Evolutionary conservation across 768 basidiomycete species (phyloP), one percentile per base, ranked within the genome.

Genomic region (Kwoniella botswanensis): DNA sequence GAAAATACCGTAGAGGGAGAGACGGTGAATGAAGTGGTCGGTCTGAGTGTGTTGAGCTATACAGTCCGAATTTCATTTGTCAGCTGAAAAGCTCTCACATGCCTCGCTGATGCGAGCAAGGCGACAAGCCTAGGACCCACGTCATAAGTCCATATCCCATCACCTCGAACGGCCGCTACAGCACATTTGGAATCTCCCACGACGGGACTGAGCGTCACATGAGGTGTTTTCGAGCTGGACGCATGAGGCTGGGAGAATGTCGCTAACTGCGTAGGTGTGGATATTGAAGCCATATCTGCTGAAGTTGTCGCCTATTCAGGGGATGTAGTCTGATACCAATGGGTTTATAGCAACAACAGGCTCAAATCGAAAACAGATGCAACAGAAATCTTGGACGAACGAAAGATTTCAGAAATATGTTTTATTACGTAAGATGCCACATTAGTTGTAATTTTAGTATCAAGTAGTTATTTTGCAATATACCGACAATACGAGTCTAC

Each of bases 71-170:
- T 35, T 35, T 35, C 35, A 4, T 29, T 6, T 35, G 35, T 35
- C 7, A 35, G 35, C 35, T 35, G 35, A 35, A 7, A 35, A 43
- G 18, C 15, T 26, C 18, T 17, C 26, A 57, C 22, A 35, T 0
- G 24, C n/a, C 13, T 21, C 24, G n/a, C 11, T 21, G 13, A 57
- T 17, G 24, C 17, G 35, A 18, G 59, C 15, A 50, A 62, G 41
- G 9, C 29, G 17, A 26, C 18, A 56, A 17, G 50, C 15, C 4
- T 50, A n/a, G 17, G 9, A 73, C 82, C 76, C 75, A 83, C 82
- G 70, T 83, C 82, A 54, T 83, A 82, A 4, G 82, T 83, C 82
- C 82, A 83, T 12, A 83, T 67, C 5, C 81, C 82, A 71, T 81
- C 81, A 3, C 82, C 82, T 70, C 79, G 79, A 55, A 83, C 82